Evolutionary conservation across 257 asterid species (phyloP), one percentile per base, ranked within the genome.

Genomic region (Nicotiana sylvestris): DNA sequence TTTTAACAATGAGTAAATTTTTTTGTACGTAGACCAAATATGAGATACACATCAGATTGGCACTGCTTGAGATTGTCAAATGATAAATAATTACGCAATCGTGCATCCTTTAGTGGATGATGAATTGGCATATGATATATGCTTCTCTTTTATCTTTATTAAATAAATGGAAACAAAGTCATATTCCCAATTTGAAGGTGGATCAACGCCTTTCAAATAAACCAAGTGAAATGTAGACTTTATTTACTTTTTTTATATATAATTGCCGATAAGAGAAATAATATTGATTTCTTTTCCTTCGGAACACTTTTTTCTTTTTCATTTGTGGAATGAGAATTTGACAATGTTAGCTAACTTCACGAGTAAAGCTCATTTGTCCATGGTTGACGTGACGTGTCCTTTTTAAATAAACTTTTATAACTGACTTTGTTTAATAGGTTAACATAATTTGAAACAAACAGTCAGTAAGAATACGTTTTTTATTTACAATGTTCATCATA

Each of bases 131-230:
- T 49, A 16, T 55, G 77, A 66, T 81, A 17, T 21, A 29, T 56
- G 21, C 18, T n/a, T 13, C 6, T 51, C 80, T 56, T 18, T 70
- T 9, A 7, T 15, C 25, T 6, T 87, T 60, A 30, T 12, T 37
- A 37, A 88, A 91, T 29, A 2, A 21, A 21, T 88, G 90, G 91
- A 89, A 87, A 81, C 89, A 15, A 85, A 82, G 88, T 91, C 92
- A 91, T 78, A 12, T 87, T 87, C 53, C 92, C 91, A 91, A 87
- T 70, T 21, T 58, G 10, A 76, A 69, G 58, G 15, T 55, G 16
- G 25, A 39, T 64, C 4, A 17, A 37, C 7, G 37, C 68, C 64
- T 84, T 81, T 60, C 78, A 76, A 85, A 72, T 74, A 53, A 78
- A 76, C 77, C 81, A 81, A 56, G 74, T 87, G 81, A 87, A 87